Evolutionary conservation across 257 asterid species (phyloP), one percentile per base, ranked within the genome.

Genomic region (Datura wrightii): DNA sequence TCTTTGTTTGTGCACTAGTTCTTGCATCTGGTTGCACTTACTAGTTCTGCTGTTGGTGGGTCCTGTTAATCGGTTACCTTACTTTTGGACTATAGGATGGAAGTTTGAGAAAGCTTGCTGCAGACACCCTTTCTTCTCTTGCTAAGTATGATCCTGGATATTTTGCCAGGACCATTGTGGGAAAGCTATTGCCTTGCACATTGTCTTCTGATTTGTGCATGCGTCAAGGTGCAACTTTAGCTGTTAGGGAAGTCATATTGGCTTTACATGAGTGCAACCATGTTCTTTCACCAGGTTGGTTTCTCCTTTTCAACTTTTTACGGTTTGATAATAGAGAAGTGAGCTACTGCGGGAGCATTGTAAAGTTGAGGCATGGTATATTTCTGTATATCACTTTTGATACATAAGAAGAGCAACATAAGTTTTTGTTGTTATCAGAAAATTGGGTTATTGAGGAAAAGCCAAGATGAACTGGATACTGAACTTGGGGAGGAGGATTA

Each of bases 161-260:
- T 90, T 96, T 96, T 91, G 94, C 94, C 34, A 89, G 88, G 41
- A 79, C 81, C 65, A 85, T 90, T 84, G 84, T 94, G 90, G 97
- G 89, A 85, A 93, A 91, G 88, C 89, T 94, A 90, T 89, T 91
- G 85, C 98, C 99, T 85, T 89, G 91, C 87, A 94, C 99, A 60
- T 90, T 94, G 71, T 94, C 98, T 83, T 87, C 99, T 91, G 99
- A 96, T 90, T 90, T 96, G 87, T 96, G 97, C 90, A 93, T 92
- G 94, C 94, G 99, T 52, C 98, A 94, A 79, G 99, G 99, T 90
- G 96, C 98, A 92, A 94, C 96, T 76, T 90, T 96, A 89, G 98
- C 98, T 67, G 82, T 85, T 89, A 98, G 98, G 84, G 97, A 94
- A 89, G 93, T 96, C 86, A 85, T 93, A 88, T 91, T 91, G 89